These are phyloP conservation scores for Inga leiocalycina DNA, from an alignment of 306 rosid genomes.

Conservation along the genomic window DNA sequence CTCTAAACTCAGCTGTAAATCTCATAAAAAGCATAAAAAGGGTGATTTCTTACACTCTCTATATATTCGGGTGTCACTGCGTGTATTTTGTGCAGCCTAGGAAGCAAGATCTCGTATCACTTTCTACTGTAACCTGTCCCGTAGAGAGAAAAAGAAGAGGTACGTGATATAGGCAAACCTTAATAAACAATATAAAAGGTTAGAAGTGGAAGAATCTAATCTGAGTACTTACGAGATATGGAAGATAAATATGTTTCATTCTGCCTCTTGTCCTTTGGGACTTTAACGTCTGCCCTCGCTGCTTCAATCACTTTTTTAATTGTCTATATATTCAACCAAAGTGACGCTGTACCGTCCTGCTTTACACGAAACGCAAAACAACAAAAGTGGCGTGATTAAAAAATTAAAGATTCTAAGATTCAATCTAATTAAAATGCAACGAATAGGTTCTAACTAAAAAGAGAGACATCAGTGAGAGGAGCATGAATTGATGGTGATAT, in stretches of 20 bases:
- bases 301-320: neutral
- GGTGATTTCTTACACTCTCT: conserved; percentile 1
- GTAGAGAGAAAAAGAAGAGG: conserved; percentile 2
- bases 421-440: conserved; percentile 11
- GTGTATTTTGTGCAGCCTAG: conserved; percentile 6
- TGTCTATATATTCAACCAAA: neutral
- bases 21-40: conserved; percentile 33
- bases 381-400: neutral
- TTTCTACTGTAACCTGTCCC: neutral
- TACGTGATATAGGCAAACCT: neutral
- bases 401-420: neutral
- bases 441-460: conserved; percentile 1
- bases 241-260: conserved; percentile 27
- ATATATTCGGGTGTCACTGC: conserved; percentile 12
- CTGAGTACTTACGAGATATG: conserved; percentile 1
- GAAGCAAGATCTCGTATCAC: conserved; percentile 32
- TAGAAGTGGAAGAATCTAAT: conserved; percentile 42
- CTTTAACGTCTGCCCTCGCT: conserved; percentile 24
- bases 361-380: neutral
- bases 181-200: conserved; percentile 29
- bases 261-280: conserved; percentile 29
- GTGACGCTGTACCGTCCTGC: neutral
- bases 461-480: neutral
- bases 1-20: conserved; percentile 34
- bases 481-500: neutral